Evolutionary conservation across 148 eudicot genomes (phyloP), one percentile per base, ranked within the genome.

Genomic region (Cornus controversa): DNA sequence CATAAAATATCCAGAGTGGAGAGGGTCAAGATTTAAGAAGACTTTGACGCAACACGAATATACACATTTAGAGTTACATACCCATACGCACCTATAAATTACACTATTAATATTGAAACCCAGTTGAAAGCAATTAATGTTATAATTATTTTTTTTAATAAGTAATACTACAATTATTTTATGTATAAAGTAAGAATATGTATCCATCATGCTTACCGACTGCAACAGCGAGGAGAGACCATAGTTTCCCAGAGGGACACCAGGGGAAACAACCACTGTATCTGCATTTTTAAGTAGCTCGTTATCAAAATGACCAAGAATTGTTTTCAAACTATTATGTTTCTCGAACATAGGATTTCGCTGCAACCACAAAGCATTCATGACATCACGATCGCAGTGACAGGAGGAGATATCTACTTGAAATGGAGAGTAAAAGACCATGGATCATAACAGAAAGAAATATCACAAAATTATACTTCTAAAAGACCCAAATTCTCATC

Each of bases 241-340:
- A 78, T 78, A 58, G 23, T 63, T 63, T 71, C 69, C 69, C 29
- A 71, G 75, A 78, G 80, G 69, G 62, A 78, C 70, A 63, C 80
- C 75, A 15, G 75, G 75, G n/a, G 80, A 78, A 70, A 71, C 80
- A 22, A 78, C 75, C 22, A 78, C 65, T 26, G n/a, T 42, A 78
- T 78, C 80, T 6, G 42, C 75, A 40, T 58, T 60, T 22, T 64
- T 71, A 42, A 63, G 70, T 26, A 70, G 40, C 69, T 64, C 22
- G 31, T 63, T 29, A 31, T 70, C 75, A 60, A 71, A 60, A 5
- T 78, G 63, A 62, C 80, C 80, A 78, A 78, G 70, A 42, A 78
- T 58, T 70, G 75, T 78, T 69, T 78, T 78, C 80, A 78, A 72
- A 60, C 25, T 25, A 64, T 16, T 15, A 71, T 78, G 58, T 71